Evolutionary conservation across 2,329 filamentous ascomycete species (phyloP), one percentile per base, ranked within the genome.

Genomic region (Tolypocladium endophyticum): DNA sequence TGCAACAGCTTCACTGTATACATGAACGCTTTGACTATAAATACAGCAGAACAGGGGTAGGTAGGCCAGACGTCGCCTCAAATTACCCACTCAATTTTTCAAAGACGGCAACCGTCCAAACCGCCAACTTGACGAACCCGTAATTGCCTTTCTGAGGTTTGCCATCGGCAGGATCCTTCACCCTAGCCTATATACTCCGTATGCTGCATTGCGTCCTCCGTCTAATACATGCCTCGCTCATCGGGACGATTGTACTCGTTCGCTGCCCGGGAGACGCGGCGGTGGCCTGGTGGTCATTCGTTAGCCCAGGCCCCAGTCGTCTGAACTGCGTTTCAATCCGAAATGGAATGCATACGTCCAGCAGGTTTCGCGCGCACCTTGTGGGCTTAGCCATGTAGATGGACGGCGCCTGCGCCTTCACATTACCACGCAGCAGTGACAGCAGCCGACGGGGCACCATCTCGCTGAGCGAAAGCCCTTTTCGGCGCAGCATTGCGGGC

Each of bases 401-500:
- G 25, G n/a, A 16, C 20, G 7, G n/a, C 30, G 8, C 18, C 30
- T 5, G 55, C 6, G 18, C 39, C 39, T 7, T 55, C 45, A 70
- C 68, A 70, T 70, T 28, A 69, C 61, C 35, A 61, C 58, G 57
- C 69, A 69, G 45, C 58, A 62, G 58, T 61, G 65, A 58, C 69
- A 71, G 64, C 72, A 73, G 56, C 71, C 72, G 20, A 71, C 68
- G 3, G 69, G 70, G 58, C 73, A 74, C 73, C 73, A 75, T 58
- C 72, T 66, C 7, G 72, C 68, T 8, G 73, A 75, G 52, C 64
- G 65, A 57, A 70, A 66, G 47, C 64, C 59, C 41, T 64, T 64
- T n/a, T 62, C 64, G 56, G 64, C 66, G 54, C 74, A 72, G 60
- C 73, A 75, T 55, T 71, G 69, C 45, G 70, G 64, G 59, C 73